phyloP scores from a whole-genome alignment of 2,329 filamentous ascomycete species.

The Xylariaceae sp. region DNA sequence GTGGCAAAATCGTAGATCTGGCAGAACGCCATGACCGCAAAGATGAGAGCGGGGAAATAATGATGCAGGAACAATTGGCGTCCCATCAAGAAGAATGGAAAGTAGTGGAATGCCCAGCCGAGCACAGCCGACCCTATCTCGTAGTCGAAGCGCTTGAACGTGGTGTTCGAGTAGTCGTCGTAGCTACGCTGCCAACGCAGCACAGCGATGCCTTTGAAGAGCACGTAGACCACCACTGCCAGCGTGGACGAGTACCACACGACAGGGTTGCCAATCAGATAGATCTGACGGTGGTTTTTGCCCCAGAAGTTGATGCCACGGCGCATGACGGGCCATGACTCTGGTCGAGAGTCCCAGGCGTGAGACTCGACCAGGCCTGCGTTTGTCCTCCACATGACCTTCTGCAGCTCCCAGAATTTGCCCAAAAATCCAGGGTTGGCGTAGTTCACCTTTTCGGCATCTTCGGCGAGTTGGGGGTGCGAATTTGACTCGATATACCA shows the following conservation, averaged over 20 bases:
- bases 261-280: slow-evolving; percentile 88
- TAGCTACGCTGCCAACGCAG: slow-evolving; percentile 92
- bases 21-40: slow-evolving; percentile 81
- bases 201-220: slow-evolving; percentile 81
- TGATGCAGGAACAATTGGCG: slow-evolving; percentile 97
- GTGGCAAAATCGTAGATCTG: slow-evolving; percentile 84
- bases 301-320: slow-evolving; percentile 99
- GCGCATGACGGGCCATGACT: slow-evolving; percentile 83
- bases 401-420: slow-evolving; percentile 95
- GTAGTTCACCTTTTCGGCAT: slow-evolving; percentile 94
- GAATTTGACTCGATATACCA: slow-evolving; percentile 95
- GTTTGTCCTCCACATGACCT: slow-evolving; percentile 99
- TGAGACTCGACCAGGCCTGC: slow-evolving; percentile 94
- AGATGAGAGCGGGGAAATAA: slow-evolving; percentile 96
- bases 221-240: slow-evolving; percentile 66
- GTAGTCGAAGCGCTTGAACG: slow-evolving; percentile 96
- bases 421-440: slow-evolving; percentile 88
- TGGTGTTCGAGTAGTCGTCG: slow-evolving; percentile 72
- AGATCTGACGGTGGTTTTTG: slow-evolving; percentile 87
- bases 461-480: slow-evolving; percentile 66
- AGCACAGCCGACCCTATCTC: slow-evolving; percentile 86
- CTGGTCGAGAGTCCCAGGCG: slow-evolving; percentile 93
- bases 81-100: slow-evolving; percentile 97
- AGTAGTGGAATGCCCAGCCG: slow-evolving; percentile 97
- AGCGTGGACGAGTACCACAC: slow-evolving; percentile 89